Conservation (phyloP, 1,139 yeast genomes). For the Keqinozyma sinolaborantium region DNA sequence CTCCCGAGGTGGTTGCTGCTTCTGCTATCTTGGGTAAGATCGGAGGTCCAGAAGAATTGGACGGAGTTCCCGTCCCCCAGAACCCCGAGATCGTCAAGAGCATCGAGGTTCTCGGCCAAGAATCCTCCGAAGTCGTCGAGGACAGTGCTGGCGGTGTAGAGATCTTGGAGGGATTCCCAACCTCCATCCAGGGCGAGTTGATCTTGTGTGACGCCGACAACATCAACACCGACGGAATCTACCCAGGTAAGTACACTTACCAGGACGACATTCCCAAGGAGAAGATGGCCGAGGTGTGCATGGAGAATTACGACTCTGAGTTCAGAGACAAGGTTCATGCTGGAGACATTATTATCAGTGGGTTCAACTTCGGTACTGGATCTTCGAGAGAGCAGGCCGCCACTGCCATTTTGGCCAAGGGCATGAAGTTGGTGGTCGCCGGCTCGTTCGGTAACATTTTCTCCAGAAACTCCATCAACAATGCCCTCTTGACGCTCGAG, state of each 20-base stretch:
- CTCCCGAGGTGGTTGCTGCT: conserved; percentile 98
- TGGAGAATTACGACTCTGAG: conserved; percentile 96
- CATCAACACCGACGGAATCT: conserved; percentile 96
- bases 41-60: conserved; percentile 86
- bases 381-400: conserved; percentile 99
- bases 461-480: conserved; percentile 92
- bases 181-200: conserved; percentile 81
- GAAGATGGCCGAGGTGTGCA: conserved; percentile 97
- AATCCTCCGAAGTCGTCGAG: conserved; percentile 29
- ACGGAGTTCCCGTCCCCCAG: conserved; percentile 50
- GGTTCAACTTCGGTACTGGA: conserved; percentile 96
- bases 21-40: conserved; percentile 92
- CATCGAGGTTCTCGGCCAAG: conserved; percentile 26
- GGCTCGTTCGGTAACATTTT: conserved; percentile 98
- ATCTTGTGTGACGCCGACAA: conserved; percentile 96
- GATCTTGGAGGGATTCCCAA: conserved; percentile 88
- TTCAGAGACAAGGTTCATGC: conserved; percentile 77
- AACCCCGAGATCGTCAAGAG: conserved; percentile 45
- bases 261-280: conserved; percentile 94
- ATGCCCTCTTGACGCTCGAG: conserved; percentile 89
- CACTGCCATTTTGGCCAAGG: conserved; percentile 91
- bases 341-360: conserved; percentile 87
- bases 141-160: conserved; percentile 50
- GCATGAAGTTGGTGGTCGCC: conserved; percentile 86
- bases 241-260: conserved; percentile 97